Evolutionary conservation across 1,139 yeast species (phyloP), one percentile per base, ranked within the genome.

Genomic region (Candida dubliniensis): DNA sequence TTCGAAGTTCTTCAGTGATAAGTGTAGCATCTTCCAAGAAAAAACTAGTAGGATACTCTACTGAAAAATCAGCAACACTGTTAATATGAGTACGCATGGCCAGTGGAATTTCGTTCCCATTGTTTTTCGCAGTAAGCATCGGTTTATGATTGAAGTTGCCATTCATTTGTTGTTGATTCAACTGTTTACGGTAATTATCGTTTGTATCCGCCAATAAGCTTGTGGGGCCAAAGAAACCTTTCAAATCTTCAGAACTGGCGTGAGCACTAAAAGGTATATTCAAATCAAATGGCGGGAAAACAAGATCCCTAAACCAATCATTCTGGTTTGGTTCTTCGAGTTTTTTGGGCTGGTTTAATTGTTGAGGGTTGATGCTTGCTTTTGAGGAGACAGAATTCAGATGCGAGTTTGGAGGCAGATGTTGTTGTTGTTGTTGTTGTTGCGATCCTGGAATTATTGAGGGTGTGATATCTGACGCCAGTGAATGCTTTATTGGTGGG

Each of bases 291-390:
- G 93, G 82, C 23, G 87, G 75, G 46, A 74, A 77, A 42, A 82
- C 80, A 49, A 84, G 81, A 64, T 82, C 84, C 48, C 79, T 73
- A 42, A 88, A 57, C 95, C 95, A 79, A 59, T 84, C 82, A 50
- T 79, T 75, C 44, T 67, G 63, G 43, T 54, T 47, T 35, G 38
- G 41, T 18, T 13, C 15, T 31, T 42, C 31, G 30, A 34, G 9
- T 38, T 36, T 37, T 33, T 40, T 8, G 37, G 37, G 31, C 36
- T 31, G 15, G 15, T 43, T 45, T 35, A 40, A 41, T 1, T 43
- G 46, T 25, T 40, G 46, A 10, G 42, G 43, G 33, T 43, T 34
- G 13, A 38, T 43, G 15, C 46, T 41, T 9, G 25, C 40, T 5
- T 27, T 27, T 2, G 45, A 41, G n/a, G 45, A 41, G 3, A 43